Evolutionary conservation across 805 yeast species (phyloP).

Genomic region (Sugiyamaella mastotermitis): DNA sequence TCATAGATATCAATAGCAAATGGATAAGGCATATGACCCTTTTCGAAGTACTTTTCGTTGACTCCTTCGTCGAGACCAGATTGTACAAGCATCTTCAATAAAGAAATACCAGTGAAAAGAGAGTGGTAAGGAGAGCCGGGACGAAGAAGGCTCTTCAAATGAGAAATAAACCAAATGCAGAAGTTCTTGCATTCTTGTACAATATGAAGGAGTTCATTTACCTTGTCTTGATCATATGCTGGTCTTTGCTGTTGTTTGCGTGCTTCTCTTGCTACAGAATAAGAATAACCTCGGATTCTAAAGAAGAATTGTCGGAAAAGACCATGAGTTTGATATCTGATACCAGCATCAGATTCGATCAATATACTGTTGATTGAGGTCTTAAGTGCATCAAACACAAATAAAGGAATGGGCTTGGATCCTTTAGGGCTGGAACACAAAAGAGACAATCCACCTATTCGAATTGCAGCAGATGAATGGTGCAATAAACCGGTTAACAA

Average conservation of each 20-base stretch:
- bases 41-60: conserved; percentile 29
- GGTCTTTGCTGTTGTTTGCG: conserved; percentile 31
- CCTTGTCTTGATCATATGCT: not conserved
- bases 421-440: conserved; percentile 56
- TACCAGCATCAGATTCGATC: conserved; percentile 61
- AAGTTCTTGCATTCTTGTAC: conserved; percentile 34
- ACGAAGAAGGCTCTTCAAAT: conserved; percentile 35
- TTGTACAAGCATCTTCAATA: conserved; percentile 41
- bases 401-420: conserved; percentile 47
- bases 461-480: conserved; percentile 36
- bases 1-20: conserved; percentile 41
- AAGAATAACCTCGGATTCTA: conserved; percentile 64
- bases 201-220: not conserved
- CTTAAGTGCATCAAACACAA: conserved; percentile 40
- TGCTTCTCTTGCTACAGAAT: conserved; percentile 49
- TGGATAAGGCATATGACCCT: conserved; percentile 44
- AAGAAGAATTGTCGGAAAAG: conserved; percentile 54
- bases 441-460: conserved; percentile 56
- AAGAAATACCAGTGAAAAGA: conserved; percentile 42
- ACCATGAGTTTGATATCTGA: conserved; percentile 60
- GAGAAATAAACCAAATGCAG: conserved; percentile 34
- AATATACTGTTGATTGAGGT: conserved; percentile 45
- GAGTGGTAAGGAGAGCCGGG: conserved; percentile 57
- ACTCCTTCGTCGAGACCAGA: conserved; percentile 53
- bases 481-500: conserved; percentile 38